Conservation (phyloP, 352 stramenopile genomes). For the Globisporangium viniferum region DNA sequence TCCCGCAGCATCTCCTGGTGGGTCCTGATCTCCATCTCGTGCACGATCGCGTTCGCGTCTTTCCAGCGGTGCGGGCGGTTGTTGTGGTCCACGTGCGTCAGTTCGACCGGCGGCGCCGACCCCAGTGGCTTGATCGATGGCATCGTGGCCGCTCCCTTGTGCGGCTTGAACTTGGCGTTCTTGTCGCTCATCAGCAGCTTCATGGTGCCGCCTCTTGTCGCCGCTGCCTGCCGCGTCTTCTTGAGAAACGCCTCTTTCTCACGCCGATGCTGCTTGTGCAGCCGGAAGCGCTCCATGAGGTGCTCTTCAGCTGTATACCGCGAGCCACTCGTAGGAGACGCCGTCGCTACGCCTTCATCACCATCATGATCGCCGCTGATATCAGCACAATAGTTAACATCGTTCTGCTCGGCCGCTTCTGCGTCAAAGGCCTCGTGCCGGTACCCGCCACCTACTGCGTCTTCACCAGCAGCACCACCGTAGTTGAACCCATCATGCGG, state of each 20-base stretch:
- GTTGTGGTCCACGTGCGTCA: conserved; percentile 80
- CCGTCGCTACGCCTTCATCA: background rate
- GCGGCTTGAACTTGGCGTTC: background rate
- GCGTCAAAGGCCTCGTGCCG: background rate
- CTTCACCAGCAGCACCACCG: background rate
- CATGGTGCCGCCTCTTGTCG: conserved; percentile 25
- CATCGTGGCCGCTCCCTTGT: background rate
- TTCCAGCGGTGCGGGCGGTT: conserved; percentile 87
- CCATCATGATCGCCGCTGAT: background rate
- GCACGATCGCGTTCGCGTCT: conserved; percentile 54
- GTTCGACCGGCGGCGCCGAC: conserved; percentile 28
- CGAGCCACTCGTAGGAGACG: background rate
- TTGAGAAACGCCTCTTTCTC: conserved; percentile 63
- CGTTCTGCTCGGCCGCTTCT: background rate
- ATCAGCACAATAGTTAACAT: background rate
- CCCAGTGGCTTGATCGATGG: conserved; percentile 5
- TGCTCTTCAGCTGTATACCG: conserved; percentile 35
- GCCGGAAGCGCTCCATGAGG: conserved; percentile 65
- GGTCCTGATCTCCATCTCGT: conserved; percentile 56
- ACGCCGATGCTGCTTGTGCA: conserved; percentile 77
- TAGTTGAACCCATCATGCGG: background rate
- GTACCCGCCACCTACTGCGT: background rate
- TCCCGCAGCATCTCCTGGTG: conserved; percentile 57
- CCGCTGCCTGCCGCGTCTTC: conserved; percentile 44
- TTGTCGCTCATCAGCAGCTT: conserved; percentile 15